Conservation (phyloP, 2,329 filamentous ascomycete species). For the Phyllosticta citrichinensis region DNA sequence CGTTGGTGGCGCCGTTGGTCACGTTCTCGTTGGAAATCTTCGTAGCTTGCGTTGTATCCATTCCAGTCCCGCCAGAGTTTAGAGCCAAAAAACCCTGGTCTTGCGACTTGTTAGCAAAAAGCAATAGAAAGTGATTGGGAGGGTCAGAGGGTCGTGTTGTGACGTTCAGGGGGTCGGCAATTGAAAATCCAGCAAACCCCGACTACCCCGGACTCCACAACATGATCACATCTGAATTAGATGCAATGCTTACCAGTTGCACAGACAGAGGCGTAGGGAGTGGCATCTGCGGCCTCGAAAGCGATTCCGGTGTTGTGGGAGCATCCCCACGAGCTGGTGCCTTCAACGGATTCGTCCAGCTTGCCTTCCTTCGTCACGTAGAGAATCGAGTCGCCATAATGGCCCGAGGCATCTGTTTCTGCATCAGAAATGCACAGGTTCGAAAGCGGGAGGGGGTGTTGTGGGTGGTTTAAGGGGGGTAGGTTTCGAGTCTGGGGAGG, state of each 20-base stretch:
- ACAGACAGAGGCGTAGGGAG: constrained; percentile 50
- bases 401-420: constrained; percentile 40
- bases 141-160: background rate
- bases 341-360: constrained; percentile 42
- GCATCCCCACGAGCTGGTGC: constrained; percentile 50
- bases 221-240: background rate
- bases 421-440: too few species aligned
- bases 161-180: background rate
- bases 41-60: constrained; percentile 39
- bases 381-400: constrained; percentile 49
- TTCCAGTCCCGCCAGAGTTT: constrained; percentile 47
- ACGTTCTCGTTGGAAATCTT: constrained; percentile 55
- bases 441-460: too few species aligned
- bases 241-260: constrained; percentile 20
- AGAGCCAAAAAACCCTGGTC: constrained; percentile 56
- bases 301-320: constrained; percentile 57
- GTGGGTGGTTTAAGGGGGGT: too few species aligned
- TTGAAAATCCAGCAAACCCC: background rate
- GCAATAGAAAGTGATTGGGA: too few species aligned
- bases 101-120: too few species aligned
- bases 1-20: constrained; percentile 48
- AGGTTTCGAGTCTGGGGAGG: too few species aligned
- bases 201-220: background rate
- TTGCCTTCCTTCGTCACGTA: constrained; percentile 45
- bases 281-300: constrained; percentile 48